Conservation (phyloP, 176 grass and related monocot species). For the Zizania latifolia region DNA sequence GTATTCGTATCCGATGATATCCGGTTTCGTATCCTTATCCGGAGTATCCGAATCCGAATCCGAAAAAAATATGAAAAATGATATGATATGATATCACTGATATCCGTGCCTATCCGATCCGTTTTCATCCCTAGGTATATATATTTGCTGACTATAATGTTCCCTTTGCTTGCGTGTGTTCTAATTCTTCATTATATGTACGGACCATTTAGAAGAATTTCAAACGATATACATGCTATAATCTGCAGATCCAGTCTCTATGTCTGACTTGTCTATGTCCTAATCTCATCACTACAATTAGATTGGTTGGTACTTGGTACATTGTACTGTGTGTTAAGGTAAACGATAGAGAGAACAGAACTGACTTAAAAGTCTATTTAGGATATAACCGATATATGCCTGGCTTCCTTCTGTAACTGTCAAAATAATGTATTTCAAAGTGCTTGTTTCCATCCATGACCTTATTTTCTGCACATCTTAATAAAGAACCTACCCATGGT, state of each 20-base stretch:
- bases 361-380: neutral
- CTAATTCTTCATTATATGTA: neutral
- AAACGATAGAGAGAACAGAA: neutral
- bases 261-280: neutral
- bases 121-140: no score
- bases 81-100: no score
- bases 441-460: neutral
- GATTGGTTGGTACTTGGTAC: neutral
- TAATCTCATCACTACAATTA: neutral
- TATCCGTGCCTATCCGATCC: no score
- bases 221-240: neutral
- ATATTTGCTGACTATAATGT: neutral
- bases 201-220: neutral
- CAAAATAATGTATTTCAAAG: neutral
- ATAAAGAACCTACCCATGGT: neutral
- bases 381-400: constrained; percentile 15
- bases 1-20: no score
- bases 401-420: constrained; percentile 20
- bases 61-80: no score
- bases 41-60: no score
- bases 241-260: neutral
- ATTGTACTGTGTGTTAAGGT: neutral
- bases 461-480: constrained; percentile 20
- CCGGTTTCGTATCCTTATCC: no score
- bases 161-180: neutral